These are phyloP conservation scores for Millerozyma acaciae DNA, from an alignment of 805 yeast genomes.

Conservation along the genomic window DNA sequence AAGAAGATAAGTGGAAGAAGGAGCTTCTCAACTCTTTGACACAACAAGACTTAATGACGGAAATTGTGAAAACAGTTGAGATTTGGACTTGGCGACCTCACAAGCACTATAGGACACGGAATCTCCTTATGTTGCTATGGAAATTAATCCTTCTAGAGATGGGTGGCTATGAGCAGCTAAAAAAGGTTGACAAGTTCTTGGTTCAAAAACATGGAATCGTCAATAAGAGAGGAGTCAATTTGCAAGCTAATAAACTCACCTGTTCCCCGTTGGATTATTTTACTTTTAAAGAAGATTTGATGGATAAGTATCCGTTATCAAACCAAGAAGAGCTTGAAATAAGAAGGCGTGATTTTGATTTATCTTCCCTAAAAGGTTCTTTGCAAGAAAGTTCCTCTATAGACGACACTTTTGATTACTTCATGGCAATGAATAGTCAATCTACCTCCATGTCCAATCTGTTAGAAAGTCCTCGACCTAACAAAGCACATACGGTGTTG, in stretches of 20 bases:
- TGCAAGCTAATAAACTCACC: constrained; percentile 27
- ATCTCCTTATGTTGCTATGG: constrained; percentile 50
- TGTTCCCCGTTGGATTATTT: constrained; percentile 86
- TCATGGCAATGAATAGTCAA: constrained; percentile 38
- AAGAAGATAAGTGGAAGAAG: constrained; percentile 6
- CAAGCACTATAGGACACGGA: constrained; percentile 46
- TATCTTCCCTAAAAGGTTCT: constrained; percentile 16
- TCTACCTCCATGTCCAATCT: constrained; percentile 56
- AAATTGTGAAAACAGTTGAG: constrained; percentile 51
- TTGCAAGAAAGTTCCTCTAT: constrained; percentile 25
- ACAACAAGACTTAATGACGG: constrained; percentile 37
- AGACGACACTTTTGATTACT: constrained; percentile 24
- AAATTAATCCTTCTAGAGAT: constrained; percentile 55
- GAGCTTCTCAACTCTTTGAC: constrained; percentile 18
- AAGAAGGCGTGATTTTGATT: too few species aligned
- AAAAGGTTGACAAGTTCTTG: constrained; percentile 45
- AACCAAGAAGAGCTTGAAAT: constrained; percentile 10
- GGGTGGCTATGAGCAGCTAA: constrained; percentile 49
- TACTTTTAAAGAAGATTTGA: constrained; percentile 70
- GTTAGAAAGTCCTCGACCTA: constrained; percentile 55
- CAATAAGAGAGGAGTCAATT: constrained; percentile 18
- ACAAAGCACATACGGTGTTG: constrained; percentile 40
- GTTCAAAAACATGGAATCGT: constrained; percentile 36
- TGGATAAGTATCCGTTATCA: constrained; percentile 72
- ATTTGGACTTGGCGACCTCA: constrained; percentile 59